Base-by-base conservation (phyloP, 1,139 yeast genomes). In the Hanseniaspora gamundiae region DNA sequence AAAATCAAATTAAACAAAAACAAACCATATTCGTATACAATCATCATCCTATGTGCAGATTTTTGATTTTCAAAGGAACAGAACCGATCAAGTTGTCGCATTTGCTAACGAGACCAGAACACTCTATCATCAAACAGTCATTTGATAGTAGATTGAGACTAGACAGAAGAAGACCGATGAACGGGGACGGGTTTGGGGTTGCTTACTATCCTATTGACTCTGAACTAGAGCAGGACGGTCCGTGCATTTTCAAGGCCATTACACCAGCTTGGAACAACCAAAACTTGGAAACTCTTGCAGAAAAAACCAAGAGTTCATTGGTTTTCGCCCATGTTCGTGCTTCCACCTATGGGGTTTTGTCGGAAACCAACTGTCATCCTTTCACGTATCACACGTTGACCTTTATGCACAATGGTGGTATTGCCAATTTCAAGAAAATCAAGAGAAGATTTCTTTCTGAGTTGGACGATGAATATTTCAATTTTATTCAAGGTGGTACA, bases 231-330 rank as follows among this genome's bases (percentile, higher is more conserved):
- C 50, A 67, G 35, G 70, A 70, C 40, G 82, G 82, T 0, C 91
- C 93, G 21, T 84, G 94, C 58, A 73, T 87, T 2, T 91, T 84
- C 67, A 81, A 86, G 55, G 96, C 97, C 17, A 88, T 87, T 44
- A 91, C 97, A 0, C 95, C 94, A 2, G 97, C 98, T 0, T 91
- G 98, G 98, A 91, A 91, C 64, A 91, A 91, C 61, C 78, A 84
- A 58, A 91, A 91, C 59, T 68, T 91, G 50, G 91, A 85, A 49
- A 76, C 88, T 43, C 66, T 91, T 21, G 84, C 96, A 1, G 83
- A 78, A 56, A 86, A 91, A 66, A 91, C 98, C 3, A 78, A 82
- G 58, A 80, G 94, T 3, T 71, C 72, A 42, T 65, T 88, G 42
- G 88, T 91, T 3, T 91, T 91, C 67, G 98, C 94, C 2, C 98